phyloP scores from a whole-genome alignment of 2,329 filamentous ascomycete genomes.

The Fusarium redolens region DNA sequence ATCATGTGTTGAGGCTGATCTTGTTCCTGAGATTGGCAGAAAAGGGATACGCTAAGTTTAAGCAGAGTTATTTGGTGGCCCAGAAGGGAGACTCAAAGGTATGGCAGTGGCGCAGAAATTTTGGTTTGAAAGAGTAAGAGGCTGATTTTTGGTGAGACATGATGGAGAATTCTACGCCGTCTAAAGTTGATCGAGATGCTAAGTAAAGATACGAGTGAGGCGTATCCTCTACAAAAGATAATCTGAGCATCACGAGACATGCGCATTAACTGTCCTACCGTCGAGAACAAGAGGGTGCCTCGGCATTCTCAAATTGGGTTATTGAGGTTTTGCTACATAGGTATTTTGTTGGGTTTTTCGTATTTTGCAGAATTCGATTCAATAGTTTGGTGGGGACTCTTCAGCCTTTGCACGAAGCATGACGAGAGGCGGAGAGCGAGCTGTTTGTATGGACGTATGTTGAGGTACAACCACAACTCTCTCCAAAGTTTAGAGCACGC shows the following conservation, averaged over 20 bases:
- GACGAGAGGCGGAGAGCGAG: conserved; percentile 3
- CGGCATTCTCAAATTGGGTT: conserved; percentile 20
- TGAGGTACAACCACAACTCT: conserved; percentile 4
- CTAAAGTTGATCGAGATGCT: conserved; percentile 2
- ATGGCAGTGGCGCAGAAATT: conserved; percentile 32
- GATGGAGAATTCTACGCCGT: conserved; percentile 17
- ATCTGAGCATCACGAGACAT: conserved; percentile 11
- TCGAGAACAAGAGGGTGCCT: conserved; percentile 32
- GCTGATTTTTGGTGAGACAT: conserved; percentile 33
- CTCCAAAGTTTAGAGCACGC: conserved; percentile 4
- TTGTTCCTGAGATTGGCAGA: conserved; percentile 17
- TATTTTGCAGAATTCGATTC: conserved; percentile 10
- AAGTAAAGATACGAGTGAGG: conserved; percentile 31
- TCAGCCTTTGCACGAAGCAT: conserved; percentile 14
- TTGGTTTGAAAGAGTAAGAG: conserved; percentile 34
- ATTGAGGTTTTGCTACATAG: not conserved
- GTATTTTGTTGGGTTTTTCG: not conserved
- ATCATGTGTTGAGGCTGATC: conserved; percentile 11
- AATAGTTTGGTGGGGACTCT: conserved; percentile 28
- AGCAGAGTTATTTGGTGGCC: conserved; percentile 4
- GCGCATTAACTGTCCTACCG: conserved; percentile 3
- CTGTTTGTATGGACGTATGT: not conserved
- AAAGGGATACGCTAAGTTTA: conserved; percentile 24
- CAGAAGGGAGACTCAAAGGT: conserved; percentile 32
- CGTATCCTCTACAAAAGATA: not conserved